These are phyloP conservation scores for Raphidocelis subcapitata DNA, from an alignment of 139 green algal genomes.

Conservation along the genomic window DNA sequence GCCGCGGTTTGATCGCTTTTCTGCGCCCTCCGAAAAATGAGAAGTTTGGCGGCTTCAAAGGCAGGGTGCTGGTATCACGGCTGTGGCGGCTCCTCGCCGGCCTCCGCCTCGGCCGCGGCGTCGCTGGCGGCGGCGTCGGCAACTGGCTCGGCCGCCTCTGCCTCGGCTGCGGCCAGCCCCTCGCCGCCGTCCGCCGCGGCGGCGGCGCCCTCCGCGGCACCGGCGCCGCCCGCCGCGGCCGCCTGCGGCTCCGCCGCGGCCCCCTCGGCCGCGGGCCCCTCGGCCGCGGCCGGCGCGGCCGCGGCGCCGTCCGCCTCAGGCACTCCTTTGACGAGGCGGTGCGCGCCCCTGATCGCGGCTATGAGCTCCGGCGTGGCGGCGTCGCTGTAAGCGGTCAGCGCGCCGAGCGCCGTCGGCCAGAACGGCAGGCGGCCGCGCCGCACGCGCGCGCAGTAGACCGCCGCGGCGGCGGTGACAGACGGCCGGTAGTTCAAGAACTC, in stretches of 20 bases:
- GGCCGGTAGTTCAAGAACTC: constrained; percentile 58
- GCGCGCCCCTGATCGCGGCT: constrained; percentile 68
- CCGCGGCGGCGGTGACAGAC: constrained; percentile 39
- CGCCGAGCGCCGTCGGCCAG: constrained; percentile 42
- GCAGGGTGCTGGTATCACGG: no score
- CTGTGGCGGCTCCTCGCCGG: no score
- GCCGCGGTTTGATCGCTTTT: no score
- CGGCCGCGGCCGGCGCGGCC: background rate
- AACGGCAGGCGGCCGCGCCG: constrained; percentile 37
- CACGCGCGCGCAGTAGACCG: constrained; percentile 47
- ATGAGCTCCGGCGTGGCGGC: constrained; percentile 66
- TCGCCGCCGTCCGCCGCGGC: no score
- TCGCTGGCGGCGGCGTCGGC: background rate
- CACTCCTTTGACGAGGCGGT: constrained; percentile 39
- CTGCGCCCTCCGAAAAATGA: no score
- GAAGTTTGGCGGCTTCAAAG: no score
- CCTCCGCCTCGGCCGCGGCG: background rate
- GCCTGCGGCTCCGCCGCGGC: background rate
- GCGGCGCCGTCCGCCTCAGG: background rate
- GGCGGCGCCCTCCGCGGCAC: background rate
- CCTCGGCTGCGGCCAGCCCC: background rate
- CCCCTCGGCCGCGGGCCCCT: background rate
- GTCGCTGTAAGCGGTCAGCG: constrained; percentile 58
- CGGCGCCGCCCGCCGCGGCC: background rate
- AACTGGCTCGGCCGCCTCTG: background rate